Conservation (phyloP, 106 monocot genomes). For the Ottelia alismoides region DNA sequence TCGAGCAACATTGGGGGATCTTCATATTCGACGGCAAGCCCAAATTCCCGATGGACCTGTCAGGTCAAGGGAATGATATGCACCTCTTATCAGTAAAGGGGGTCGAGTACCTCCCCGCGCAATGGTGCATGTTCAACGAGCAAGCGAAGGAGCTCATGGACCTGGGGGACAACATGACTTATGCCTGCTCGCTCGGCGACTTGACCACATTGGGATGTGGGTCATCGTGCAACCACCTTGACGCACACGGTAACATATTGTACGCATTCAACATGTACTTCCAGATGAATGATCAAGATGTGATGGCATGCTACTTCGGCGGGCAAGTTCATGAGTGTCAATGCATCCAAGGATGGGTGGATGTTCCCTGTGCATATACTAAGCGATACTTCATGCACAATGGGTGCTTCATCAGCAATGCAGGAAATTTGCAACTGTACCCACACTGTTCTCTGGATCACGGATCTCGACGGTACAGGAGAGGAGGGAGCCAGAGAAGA, state of each 20-base stretch:
- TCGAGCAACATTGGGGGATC: constrained; percentile 11
- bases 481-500: no score
- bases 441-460: no score
- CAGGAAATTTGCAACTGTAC: no score
- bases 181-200: constrained; percentile 20
- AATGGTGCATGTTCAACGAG: constrained; percentile 7
- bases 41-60: constrained; percentile 4
- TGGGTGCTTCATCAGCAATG: no score
- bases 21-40: constrained; percentile 1
- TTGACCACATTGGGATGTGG: constrained; percentile 17
- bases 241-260: constrained; percentile 20
- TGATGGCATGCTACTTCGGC: constrained; percentile 18
- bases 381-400: no score
- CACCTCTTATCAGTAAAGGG: neutral
- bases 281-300: constrained; percentile 35
- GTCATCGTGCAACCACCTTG: constrained; percentile 14
- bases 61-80: neutral
- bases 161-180: constrained; percentile 7
- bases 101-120: constrained; percentile 1
- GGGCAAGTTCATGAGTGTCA: constrained; percentile 17
- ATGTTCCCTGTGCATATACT: constrained; percentile 20
- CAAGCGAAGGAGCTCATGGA: neutral
- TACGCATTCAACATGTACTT: constrained; percentile 51
- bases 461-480: no score
- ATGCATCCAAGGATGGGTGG: constrained; percentile 17